phyloP scores from a whole-genome alignment of 805 yeast species.

The Zygosaccharomyces kombuchaensis region DNA sequence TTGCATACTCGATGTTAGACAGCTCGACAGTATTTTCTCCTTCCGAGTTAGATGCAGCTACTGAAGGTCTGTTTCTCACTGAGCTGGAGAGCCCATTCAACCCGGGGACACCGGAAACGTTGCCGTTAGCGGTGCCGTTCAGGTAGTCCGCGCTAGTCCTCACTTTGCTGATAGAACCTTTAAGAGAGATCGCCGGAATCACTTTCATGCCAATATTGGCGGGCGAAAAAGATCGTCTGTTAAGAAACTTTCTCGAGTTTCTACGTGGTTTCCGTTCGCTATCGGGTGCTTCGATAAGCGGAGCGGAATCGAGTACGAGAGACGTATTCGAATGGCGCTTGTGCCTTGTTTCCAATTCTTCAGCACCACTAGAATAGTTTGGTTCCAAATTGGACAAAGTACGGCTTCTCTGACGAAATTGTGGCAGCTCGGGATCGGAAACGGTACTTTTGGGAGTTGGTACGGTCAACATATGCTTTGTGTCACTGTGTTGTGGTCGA shows the following conservation, averaged over 20 bases:
- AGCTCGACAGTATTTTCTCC: constrained; percentile 18
- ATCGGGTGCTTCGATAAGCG: constrained; percentile 1
- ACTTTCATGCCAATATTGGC: constrained; percentile 21
- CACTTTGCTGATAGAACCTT: constrained; percentile 15
- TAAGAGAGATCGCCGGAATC: constrained; percentile 12
- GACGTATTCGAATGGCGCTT: neutral
- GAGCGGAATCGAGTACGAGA: neutral
- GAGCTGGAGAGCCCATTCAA: constrained; percentile 1
- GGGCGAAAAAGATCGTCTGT: constrained; percentile 32
- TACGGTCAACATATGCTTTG: constrained; percentile 13
- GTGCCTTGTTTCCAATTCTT: neutral
- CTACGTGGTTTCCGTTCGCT: constrained; percentile 28
- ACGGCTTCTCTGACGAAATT: constrained; percentile 21
- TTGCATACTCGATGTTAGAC: constrained; percentile 36
- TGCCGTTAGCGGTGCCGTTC: constrained; percentile 3
- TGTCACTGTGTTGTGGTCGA: constrained; percentile 13
- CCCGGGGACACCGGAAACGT: constrained; percentile 3
- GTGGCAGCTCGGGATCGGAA: constrained; percentile 13
- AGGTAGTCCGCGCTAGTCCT: constrained; percentile 11
- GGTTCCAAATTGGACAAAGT: constrained; percentile 20
- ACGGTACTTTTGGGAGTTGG: constrained; percentile 8
- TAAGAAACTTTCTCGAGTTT: constrained; percentile 24
- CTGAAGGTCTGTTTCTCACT: neutral
- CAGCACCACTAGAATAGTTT: constrained; percentile 1
- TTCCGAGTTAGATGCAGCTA: constrained; percentile 14